phyloP scores from a whole-genome alignment of 768 basidiomycete species.

The Psilocybe cubensis region DNA sequence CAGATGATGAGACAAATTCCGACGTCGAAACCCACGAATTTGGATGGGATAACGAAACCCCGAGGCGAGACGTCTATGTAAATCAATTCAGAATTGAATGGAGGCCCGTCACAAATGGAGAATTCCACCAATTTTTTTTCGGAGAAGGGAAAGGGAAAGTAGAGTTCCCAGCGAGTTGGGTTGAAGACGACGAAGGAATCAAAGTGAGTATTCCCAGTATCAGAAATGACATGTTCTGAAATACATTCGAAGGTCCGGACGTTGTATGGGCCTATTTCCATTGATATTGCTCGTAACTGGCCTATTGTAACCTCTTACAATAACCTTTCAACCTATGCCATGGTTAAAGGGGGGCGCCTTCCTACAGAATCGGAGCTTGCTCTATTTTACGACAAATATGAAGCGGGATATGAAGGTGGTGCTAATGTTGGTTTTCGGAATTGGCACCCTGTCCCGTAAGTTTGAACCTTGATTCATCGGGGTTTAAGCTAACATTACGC shows the following conservation, averaged over 20 bases:
- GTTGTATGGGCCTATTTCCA: conserved; percentile 80
- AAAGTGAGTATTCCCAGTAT: conserved; percentile 39
- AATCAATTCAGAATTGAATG: conserved; percentile 77
- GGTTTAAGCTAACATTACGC: neutral
- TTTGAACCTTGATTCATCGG: neutral
- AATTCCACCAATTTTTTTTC: conserved; percentile 74
- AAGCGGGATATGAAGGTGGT: conserved; percentile 74
- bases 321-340: conserved; percentile 80
- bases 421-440: conserved; percentile 88
- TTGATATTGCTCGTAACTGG: conserved; percentile 83
- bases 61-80: conserved; percentile 62
- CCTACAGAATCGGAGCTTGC: conserved; percentile 91
- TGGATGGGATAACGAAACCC: conserved; percentile 96
- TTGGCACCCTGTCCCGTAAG: conserved; percentile 94
- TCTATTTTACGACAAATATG: conserved; percentile 75
- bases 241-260: conserved; percentile 65
- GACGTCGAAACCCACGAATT: conserved; percentile 63
- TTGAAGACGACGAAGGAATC: conserved; percentile 50
- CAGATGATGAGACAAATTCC: conserved; percentile 51
- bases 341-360: conserved; percentile 87
- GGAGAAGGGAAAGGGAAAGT: conserved; percentile 47
- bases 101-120: conserved; percentile 86
- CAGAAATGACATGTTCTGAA: neutral
- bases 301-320: conserved; percentile 82
- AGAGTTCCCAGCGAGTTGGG: conserved; percentile 76